Conservation (phyloP, 148 eudicot species). For the Camellia lanceoleosa region DNA sequence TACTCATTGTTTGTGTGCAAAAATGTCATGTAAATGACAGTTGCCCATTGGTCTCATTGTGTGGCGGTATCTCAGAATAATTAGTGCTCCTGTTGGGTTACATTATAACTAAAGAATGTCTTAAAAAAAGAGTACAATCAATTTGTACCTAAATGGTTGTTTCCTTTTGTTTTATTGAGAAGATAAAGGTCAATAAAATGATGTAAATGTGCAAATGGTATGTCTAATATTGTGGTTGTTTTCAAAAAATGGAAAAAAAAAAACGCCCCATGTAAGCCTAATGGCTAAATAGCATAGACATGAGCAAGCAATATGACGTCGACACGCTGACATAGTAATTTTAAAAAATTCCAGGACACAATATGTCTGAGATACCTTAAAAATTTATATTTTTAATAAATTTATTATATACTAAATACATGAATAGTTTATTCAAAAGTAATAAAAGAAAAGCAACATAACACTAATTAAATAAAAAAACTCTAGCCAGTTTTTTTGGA, state of each 20-base stretch:
- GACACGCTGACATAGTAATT: no score
- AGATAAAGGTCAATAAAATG: not conserved
- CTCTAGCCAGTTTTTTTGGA: not conserved
- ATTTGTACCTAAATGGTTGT: not conserved
- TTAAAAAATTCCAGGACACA: no score
- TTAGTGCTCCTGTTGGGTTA: not conserved
- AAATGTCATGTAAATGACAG: not conserved
- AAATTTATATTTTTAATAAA: no score
- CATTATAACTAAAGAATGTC: not conserved
- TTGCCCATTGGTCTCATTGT: not conserved
- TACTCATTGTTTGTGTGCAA: no score
- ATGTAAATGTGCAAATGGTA: not conserved
- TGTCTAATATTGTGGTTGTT: not conserved
- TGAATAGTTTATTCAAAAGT: no score
- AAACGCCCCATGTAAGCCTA: not conserved
- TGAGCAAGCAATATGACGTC: no score
- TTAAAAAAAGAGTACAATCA: not conserved
- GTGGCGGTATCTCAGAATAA: not conserved
- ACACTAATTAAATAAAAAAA: no score
- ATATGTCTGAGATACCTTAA: no score
- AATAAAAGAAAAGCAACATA: no score
- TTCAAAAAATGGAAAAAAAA: not conserved
- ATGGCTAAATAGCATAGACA: no score
- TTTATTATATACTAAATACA: no score
- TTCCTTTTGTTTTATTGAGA: not conserved